Percentiles rank a stretch among this genome's conserved stretches.
Evolutionary conservation across 202 grass and related monocot genomes (phyloP).

Genomic region (Carex sylvatica): DNA sequence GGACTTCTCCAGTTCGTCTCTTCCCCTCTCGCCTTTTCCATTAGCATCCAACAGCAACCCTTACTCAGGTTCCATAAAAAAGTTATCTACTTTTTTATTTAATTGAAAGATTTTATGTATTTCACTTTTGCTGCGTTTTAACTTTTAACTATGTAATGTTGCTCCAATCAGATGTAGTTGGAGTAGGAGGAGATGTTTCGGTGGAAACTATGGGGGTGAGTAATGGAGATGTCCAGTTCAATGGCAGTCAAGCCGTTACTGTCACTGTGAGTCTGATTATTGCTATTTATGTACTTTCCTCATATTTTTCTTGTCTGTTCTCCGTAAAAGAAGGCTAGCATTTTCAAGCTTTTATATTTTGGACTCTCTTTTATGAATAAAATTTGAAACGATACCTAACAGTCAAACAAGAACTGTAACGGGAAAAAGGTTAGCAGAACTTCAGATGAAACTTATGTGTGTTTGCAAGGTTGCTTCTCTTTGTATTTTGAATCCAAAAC

Average conservation of each 20-base stretch:
- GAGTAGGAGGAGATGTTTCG: background rate
- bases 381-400: background rate
- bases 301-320: conserved; percentile 19
- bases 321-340: conserved; percentile 15
- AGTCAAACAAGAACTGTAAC: conserved; percentile 14
- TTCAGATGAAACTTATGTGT: background rate
- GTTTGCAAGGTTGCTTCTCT: background rate
- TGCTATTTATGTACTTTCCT: background rate
- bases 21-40: conserved; percentile 6
- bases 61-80: conserved; percentile 11
- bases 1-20: conserved; percentile 18
- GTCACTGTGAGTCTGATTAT: conserved; percentile 22
- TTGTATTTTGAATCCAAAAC: background rate
- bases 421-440: background rate
- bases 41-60: background rate
- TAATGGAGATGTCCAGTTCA: conserved; percentile 15
- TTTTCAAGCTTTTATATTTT: conserved; percentile 12
- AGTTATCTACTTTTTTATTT: background rate
- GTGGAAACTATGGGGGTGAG: conserved; percentile 6
- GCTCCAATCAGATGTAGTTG: background rate
- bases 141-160: background rate
- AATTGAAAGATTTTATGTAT: background rate
- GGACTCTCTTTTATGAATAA: background rate
- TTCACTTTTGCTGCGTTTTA: background rate
- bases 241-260: conserved; percentile 24